Evolutionary conservation across 2,329 filamentous ascomycete species (phyloP).

Genomic region (Aspergillus uvarum): DNA sequence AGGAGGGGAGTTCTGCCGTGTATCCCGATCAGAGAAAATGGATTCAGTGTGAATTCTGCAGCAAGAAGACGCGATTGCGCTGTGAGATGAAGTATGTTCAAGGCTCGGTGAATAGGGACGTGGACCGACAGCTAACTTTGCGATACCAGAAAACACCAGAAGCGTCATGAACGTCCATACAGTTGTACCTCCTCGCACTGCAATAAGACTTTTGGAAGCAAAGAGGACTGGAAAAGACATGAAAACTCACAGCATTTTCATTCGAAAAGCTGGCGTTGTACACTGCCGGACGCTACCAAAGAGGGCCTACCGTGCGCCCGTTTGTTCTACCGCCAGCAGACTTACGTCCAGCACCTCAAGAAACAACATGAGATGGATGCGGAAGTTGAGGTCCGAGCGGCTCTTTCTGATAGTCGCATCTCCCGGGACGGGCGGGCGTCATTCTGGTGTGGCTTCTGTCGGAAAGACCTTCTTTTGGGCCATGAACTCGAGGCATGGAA

Average conservation of each 20-base stretch:
- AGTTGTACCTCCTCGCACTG: slow-evolving; percentile 74
- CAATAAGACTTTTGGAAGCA: slow-evolving; percentile 77
- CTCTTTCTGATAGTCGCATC: slow-evolving; percentile 56
- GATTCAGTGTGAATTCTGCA: slow-evolving; percentile 33
- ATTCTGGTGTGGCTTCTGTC: slow-evolving; percentile 91
- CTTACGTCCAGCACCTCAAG: slow-evolving; percentile 63
- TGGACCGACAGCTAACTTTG: background rate
- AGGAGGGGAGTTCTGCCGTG: background rate
- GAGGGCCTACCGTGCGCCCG: slow-evolving; percentile 52
- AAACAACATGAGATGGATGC: slow-evolving; percentile 47
- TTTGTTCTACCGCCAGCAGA: slow-evolving; percentile 58
- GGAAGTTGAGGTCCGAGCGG: slow-evolving; percentile 26
- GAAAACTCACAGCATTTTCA: slow-evolving; percentile 77
- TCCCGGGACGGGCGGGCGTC: slow-evolving; percentile 62
- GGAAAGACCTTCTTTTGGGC: slow-evolving; percentile 54
- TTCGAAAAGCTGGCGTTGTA: slow-evolving; percentile 70
- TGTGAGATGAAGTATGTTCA: slow-evolving; percentile 40
- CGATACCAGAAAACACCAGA: slow-evolving; percentile 73
- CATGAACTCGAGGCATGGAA: slow-evolving; percentile 58
- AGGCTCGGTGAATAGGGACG: background rate
- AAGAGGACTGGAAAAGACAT: slow-evolving; percentile 92
- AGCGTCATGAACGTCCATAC: slow-evolving; percentile 78
- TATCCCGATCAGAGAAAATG: slow-evolving; percentile 26
- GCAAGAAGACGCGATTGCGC: slow-evolving; percentile 31
- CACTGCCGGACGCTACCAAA: slow-evolving; percentile 37